Conservation (phyloP, 345 rosid genomes). For the Pugionium cornutum region DNA sequence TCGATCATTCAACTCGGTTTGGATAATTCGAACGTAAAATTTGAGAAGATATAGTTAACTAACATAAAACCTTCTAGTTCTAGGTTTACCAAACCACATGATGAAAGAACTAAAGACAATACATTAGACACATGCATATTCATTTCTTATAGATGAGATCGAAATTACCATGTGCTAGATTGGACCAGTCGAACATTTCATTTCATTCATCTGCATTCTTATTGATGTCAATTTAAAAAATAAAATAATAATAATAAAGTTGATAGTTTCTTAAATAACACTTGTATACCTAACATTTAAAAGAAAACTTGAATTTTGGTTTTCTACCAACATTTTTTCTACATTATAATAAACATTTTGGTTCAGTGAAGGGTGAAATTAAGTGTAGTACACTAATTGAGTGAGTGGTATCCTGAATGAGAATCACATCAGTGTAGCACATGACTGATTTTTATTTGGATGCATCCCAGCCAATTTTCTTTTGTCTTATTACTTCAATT, state of each 20-base stretch:
- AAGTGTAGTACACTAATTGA: background rate
- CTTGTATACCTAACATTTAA: conserved; percentile 5
- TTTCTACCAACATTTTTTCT: background rate
- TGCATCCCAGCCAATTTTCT: conserved; percentile 21
- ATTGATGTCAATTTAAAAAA: conserved; percentile 13
- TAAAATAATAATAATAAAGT: background rate
- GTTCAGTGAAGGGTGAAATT: background rate
- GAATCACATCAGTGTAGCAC: conserved; percentile 5
- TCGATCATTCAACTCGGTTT: background rate
- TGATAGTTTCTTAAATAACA: background rate
- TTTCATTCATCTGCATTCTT: background rate
- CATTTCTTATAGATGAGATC: conserved; percentile 18
- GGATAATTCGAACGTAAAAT: background rate
- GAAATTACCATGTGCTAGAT: conserved; percentile 27
- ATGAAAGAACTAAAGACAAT: conserved; percentile 9
- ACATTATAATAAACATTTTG: background rate
- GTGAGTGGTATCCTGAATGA: conserved; percentile 14
- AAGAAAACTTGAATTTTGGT: conserved; percentile 7
- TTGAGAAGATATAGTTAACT: background rate
- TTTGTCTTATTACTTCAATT: conserved; percentile 17
- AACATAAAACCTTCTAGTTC: background rate
- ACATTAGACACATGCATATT: conserved; percentile 26
- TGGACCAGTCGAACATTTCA: conserved; percentile 35
- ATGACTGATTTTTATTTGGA: conserved; percentile 9
- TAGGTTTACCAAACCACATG: conserved; percentile 30